Evolutionary conservation across 495 filamentous ascomycete genomes (phyloP), one percentile per base, ranked within the genome.

Genomic region (Talaromyces proteolyticus): DNA sequence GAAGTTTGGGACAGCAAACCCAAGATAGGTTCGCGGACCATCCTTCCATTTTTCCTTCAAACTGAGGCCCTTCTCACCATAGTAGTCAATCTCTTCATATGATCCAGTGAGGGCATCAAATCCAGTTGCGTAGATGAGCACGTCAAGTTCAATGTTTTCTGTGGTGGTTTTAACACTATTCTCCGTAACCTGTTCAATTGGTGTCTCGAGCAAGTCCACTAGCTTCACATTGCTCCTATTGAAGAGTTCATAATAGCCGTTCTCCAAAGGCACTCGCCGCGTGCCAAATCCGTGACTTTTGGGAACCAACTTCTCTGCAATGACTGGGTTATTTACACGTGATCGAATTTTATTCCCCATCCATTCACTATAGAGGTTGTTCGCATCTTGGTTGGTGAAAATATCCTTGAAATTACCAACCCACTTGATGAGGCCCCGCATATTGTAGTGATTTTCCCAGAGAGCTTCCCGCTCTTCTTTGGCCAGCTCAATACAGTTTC

Each of bases 211-310:
- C 29, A 76, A 53, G 49, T 80, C 70, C 16, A 82, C 65, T 1
- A 82, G 61, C 10, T 65, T 57, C 22, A 79, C 76, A 51, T 78
- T 63, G 1, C 62, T 60, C 53, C 66, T 57, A 55, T 80, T 78
- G 53, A 68, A 69, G 18, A 64, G 53, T 52, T 82, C 78, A 51
- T 76, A 82, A 55, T 74, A 80, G 29, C 70, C 61, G 38, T 69
- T 66, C 55, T 80, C 76, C 3, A 79, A 65, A 1, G 64, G 67
- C 11, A 69, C 63, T 3, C 78, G 68, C 53, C 74, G 72, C 1
- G 71, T 74, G 4, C 76, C 75, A 49, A 74, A 80, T 4, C 65
- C 63, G 54, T 79, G 69, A 10, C 69, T 68, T 14, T 65, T 62
- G 0, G 77, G 78, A 19, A 73, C 73, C 7, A 82, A 68, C 14